Base-by-base conservation (phyloP, 352 stramenopile genomes). In the Phytophthora chlamydospora region DNA sequence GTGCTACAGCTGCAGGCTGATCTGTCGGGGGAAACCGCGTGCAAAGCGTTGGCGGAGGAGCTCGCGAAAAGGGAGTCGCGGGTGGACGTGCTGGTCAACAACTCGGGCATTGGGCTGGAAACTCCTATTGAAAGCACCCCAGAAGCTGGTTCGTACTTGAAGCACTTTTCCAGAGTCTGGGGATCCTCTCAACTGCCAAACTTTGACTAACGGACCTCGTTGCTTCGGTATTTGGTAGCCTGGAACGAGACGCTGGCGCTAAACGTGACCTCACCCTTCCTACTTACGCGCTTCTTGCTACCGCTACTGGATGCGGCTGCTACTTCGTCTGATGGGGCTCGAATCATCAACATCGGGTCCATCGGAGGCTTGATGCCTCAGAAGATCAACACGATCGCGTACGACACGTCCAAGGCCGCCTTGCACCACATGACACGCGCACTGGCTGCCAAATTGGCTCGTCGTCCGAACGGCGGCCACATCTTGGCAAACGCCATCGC, bases 401-500 rank as follows among this genome's bases (percentile, higher is more conserved):
- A 99, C 78, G 93, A 98, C 71, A 85, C 88, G 46, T 95, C 78
- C 57, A 99, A 99, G 82, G 95, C 95, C 4, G 96, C 92, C 2
- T 72, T 99, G 16, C 94, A 98, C 73, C 88, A 98, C 59, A 68
- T 99, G 19, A 98, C 95, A 21, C 90, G 89, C 39, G 89, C 97
- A 42, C 55, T 99, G 32, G 87, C 95, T 0, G 77, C 83, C 0
- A 96, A 99, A 68, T 83, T 99, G 7, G 92, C 84, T 50, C 77
- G 77, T 24, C 81, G 76, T 7, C 73, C 80, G 12, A 90, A 91
- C 39, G 81, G 83, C 32, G 83, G 93, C 29, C 78, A 90, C 66
- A 98, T 99, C 55, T 93, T 97, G 6, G 95, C 98, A n/a, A 99
- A 99, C 73, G 88, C 87, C 24, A 85, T 99, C 16, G 90, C 92